Base-by-base conservation (phyloP, 2,329 filamentous ascomycete species). In the Cytospora mali region DNA sequence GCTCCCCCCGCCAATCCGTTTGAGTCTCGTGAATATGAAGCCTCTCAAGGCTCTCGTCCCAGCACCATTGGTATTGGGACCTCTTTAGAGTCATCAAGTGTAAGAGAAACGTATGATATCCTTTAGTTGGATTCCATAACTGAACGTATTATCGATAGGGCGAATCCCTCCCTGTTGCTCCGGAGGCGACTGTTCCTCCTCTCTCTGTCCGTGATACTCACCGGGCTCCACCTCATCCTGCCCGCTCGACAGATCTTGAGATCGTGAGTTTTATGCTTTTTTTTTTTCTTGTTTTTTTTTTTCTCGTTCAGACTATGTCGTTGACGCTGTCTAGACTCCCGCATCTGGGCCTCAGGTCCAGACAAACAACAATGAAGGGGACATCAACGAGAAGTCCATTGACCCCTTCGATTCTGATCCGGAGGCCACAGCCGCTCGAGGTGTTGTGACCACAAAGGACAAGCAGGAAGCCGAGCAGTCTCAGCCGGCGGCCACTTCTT, bases 351-450 rank as follows among this genome's bases (percentile, higher is more conserved):
- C 6, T 7, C 29, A 53, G 16, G 3, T 55, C n/a, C 59, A 49
- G 23, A 11, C 4, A 28, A 27, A 14, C 23, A 7, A 35, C 23
- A 33, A 51, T 9, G 62, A 56, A 25, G 65, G 66, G 33, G 53
- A 55, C 4, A 46, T 69, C 10, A 67, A 70, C 31, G 68, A 71
- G 33, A 71, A 70, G 58, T 39, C 54, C 2, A 51, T 23, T 33
- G 46, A 53, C 7, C 31, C 55, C n/a, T 58, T 62, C 42, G 56
- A 48, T 42, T 63, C 66, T 4, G 65, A 67, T 11, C 61, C 59
- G 16, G 68, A 70, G 48, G 62, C 66, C 14, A 60, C 60, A 33
- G 55, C 61, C 11, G 35, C 61, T 10, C n/a, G 31, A 52, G 60
- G 63, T 0, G 50, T 31, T 2, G 50, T 61, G 18, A 62, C 63